These are phyloP conservation scores for Podila verticillata DNA, from an alignment of 192 early-diverging fungal genomes.

Conservation along the genomic window DNA sequence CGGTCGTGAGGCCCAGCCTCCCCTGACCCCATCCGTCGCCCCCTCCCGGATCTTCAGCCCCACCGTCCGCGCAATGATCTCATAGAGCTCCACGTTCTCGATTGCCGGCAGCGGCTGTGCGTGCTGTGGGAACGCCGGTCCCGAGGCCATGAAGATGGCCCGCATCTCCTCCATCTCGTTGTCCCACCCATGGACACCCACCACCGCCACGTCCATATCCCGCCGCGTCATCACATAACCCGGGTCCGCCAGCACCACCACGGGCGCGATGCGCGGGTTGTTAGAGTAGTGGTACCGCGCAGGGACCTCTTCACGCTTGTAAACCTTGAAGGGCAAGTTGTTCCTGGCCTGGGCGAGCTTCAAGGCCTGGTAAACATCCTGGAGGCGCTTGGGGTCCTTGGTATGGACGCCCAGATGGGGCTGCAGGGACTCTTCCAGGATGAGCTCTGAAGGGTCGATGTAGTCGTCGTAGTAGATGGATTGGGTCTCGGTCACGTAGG, in stretches of 20 bases:
- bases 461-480: conserved; percentile 82
- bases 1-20: conserved; percentile 26
- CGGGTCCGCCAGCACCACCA: conserved; percentile 73
- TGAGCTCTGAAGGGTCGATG: conserved; percentile 59
- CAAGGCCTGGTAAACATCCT: conserved; percentile 62
- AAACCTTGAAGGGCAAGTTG: conserved; percentile 69
- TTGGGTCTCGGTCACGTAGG: conserved; percentile 53
- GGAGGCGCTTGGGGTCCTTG: conserved; percentile 47
- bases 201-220: conserved; percentile 34
- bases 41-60: conserved; percentile 27
- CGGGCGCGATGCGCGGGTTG: conserved; percentile 76
- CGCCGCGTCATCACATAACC: conserved; percentile 68
- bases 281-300: conserved; percentile 74
- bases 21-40: conserved; percentile 29
- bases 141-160: conserved; percentile 84
- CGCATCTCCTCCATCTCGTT: conserved; percentile 80
- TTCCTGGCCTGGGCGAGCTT: conserved; percentile 52
- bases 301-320: conserved; percentile 77
- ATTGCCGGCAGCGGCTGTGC: conserved; percentile 18
- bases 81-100: conserved; percentile 45
- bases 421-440: conserved; percentile 53
- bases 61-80: conserved; percentile 41
- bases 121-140: conserved; percentile 66
- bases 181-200: conserved; percentile 90
- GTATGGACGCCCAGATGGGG: conserved; percentile 73